These are phyloP conservation scores for Areca catechu DNA, from an alignment of 176 grass and related monocot genomes.

Conservation along the genomic window DNA sequence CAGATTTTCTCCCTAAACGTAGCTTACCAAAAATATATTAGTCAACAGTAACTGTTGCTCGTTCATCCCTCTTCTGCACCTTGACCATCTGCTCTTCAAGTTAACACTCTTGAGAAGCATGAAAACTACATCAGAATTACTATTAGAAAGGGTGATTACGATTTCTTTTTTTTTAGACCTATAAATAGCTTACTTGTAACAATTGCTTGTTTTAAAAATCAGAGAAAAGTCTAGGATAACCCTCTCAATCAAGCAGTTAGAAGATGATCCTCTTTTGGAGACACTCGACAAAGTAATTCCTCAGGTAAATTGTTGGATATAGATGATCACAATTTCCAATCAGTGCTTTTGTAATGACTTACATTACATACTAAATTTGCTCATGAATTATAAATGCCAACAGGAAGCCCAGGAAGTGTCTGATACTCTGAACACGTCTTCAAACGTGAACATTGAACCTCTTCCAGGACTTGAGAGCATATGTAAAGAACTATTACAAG, in stretches of 20 bases:
- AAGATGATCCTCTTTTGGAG: conserved; percentile 81
- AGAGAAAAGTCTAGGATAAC: conserved; percentile 75
- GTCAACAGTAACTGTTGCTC: no score
- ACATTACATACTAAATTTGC: neutral
- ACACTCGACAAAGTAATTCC: conserved; percentile 95
- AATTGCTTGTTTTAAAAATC: conserved; percentile 11
- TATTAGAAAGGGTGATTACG: neutral
- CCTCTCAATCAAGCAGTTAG: conserved; percentile 87
- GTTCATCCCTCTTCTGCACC: no score
- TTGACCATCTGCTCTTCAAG: no score
- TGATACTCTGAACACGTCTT: conserved; percentile 18
- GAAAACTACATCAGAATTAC: no score
- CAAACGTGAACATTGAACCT: conserved; percentile 49
- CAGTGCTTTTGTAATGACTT: no score
- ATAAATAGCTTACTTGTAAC: neutral
- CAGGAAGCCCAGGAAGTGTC: conserved; percentile 44
- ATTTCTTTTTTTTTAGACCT: neutral
- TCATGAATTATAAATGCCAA: neutral
- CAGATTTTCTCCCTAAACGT: no score
- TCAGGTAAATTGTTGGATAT: conserved; percentile 27
- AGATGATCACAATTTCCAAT: neutral
- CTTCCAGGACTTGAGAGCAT: conserved; percentile 83
- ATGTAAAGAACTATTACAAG: conserved; percentile 80
- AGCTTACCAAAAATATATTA: no score
- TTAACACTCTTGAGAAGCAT: no score